These are phyloP conservation scores for Tremella mesenterica DNA, from an alignment of 768 basidiomycete genomes.

Conservation along the genomic window DNA sequence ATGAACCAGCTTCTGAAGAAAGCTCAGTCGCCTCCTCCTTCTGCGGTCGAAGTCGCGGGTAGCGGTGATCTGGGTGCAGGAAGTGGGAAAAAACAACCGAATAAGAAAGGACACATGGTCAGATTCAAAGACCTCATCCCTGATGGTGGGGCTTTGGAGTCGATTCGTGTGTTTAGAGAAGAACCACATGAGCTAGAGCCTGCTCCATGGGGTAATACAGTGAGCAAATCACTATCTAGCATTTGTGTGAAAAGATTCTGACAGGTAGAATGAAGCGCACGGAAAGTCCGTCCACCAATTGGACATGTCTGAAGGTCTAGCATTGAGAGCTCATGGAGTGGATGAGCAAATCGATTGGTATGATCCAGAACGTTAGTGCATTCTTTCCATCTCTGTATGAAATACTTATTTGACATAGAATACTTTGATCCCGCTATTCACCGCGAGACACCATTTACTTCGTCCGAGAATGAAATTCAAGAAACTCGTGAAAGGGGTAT, in stretches of 20 bases:
- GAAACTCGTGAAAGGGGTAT: conserved; percentile 27
- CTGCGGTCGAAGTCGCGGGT: no score
- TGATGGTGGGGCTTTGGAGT: conserved; percentile 18
- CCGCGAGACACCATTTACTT: not conserved
- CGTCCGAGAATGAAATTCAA: conserved; percentile 17
- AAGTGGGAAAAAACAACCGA: conserved; percentile 11
- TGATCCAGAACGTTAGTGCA: conserved; percentile 22
- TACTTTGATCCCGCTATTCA: conserved; percentile 6
- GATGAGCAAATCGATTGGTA: conserved; percentile 29
- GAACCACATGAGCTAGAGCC: conserved; percentile 26
- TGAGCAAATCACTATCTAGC: conserved; percentile 1
- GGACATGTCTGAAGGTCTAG: conserved; percentile 21
- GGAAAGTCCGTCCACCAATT: conserved; percentile 19
- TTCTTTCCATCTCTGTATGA: not conserved
- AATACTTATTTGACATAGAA: conserved; percentile 3
- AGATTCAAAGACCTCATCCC: conserved; percentile 23
- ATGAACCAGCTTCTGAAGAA: not conserved
- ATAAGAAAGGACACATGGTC: conserved; percentile 26
- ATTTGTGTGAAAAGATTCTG: not conserved
- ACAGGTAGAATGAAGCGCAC: conserved; percentile 10
- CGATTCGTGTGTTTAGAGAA: conserved; percentile 19
- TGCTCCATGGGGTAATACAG: conserved; percentile 16
- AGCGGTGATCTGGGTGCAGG: not conserved
- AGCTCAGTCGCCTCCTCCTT: not conserved
- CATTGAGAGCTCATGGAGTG: conserved; percentile 6